Evolutionary conservation across 2,329 filamentous ascomycete species (phyloP), one percentile per base, ranked within the genome.

Genomic region (Scedosporium aurantiacum): DNA sequence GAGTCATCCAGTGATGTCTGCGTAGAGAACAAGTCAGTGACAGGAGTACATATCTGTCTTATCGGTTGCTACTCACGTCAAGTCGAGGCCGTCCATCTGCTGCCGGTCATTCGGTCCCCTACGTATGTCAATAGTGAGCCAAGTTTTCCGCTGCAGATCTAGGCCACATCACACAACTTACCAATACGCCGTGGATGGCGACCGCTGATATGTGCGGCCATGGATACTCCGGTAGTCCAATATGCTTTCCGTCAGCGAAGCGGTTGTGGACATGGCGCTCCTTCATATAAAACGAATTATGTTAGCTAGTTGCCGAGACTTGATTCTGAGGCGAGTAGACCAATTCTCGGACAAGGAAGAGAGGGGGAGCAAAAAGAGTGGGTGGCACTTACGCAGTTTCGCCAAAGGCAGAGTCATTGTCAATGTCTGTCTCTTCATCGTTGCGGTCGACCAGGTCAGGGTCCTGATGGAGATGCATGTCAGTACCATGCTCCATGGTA

Each of bases 221-320:
- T 72, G 65, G 18, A 72, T 63, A n/a, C 60, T 63, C 40, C 69
- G 67, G 45, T 70, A 71, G 37, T 69, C 62, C 18, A 68, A 66
- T 54, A 73, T 69, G 62, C 70, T 72, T 5, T 69, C 69, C 3
- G 68, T 67, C 3, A 74, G 64, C 14, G 72, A 73, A 1, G 67
- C 66, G 0, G 70, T 71, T 2, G 70, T 72, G 12, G 67, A 69
- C 3, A 47, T 10, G 41, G 64, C 43, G 50, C 52, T 57, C 27
- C 60, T 61, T 45, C 14, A 32, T 1, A 18, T 18, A n/a, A n/a
- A n/a, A n/a, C n/a, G 14, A n/a, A n/a, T 12, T 12, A 16, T 5
- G 18, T 45, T 45, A 45, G 43, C n/a, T 45, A 21, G 43, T 5
- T 45, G 28, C 7, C 28, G 28, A 32, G 28, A 32, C 3, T 32